Base-by-base conservation (phyloP, 805 yeast species). In the Yamadazyma nakazawae region DNA sequence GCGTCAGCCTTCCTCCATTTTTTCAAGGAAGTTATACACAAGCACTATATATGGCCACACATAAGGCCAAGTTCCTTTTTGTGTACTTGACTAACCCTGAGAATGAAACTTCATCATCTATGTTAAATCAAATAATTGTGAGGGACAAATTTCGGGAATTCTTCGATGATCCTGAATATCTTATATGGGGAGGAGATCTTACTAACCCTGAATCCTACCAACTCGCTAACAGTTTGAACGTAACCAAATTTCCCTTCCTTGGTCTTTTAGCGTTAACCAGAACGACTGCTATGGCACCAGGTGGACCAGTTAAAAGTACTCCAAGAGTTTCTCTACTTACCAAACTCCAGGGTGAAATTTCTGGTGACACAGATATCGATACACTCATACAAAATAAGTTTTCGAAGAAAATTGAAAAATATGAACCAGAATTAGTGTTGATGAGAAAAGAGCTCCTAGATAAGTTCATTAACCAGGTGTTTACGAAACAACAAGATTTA, bases 141-240 rank as follows among this genome's bases (percentile, higher is more conserved):
- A 71, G 78, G 48, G 75, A 72, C 2, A 63, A 61, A 21, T 80
- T 87, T 45, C 66, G 78, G 12, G 62, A 70, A 4, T 44, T 68
- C 2, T 69, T 68, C 40, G 46, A 58, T 14, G 55, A 58, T 81
- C 44, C 53, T 7, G 76, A 86, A 38, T 61, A 84, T 2, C 53
- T 88, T 2, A 65, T 88, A 1, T 92, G 98, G 98, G 96, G 91
- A 36, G 96, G 97, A 8, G 84, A 88, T 59, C 79, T 85, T 19
- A 76, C 78, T n/a, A 81, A 82, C 47, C 80, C 90, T 17, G 98
- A 92, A 62, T 88, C 92, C 1, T 82, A 80, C 58, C 96, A 88
- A 56, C 82, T 89, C 13, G 85, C 96, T 0, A 83, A 85, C 58
- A 81, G 84, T 34, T 75, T 91, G 49, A 78, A 79, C 47, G 84